Evolutionary conservation across 106 monocot species (phyloP).

Genomic region (Apostasia ramifera): DNA sequence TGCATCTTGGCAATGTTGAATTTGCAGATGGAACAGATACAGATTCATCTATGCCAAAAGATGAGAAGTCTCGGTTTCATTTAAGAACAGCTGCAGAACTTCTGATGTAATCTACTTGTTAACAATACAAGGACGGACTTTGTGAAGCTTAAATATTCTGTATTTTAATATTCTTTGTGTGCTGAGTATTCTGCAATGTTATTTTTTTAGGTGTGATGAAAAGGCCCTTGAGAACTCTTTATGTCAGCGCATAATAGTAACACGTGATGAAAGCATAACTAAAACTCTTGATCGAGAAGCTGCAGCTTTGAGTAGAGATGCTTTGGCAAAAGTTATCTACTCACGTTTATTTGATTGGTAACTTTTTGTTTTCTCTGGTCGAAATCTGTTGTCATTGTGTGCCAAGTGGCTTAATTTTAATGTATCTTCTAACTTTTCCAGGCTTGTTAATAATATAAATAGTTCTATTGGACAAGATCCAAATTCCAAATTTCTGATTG

Average conservation of each 20-base stretch:
- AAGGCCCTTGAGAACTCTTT: slow-evolving; percentile 47
- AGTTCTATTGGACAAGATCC: slow-evolving; percentile 56
- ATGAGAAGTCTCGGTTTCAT: slow-evolving; percentile 50
- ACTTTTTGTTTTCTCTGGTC: slow-evolving; percentile 6
- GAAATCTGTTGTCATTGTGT: neutral
- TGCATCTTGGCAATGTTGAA: slow-evolving; percentile 56
- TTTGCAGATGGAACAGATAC: slow-evolving; percentile 42
- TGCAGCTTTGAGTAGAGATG: slow-evolving; percentile 47
- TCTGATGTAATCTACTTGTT: slow-evolving; percentile 35
- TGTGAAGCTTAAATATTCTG: neutral
- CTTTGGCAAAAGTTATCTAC: slow-evolving; percentile 51
- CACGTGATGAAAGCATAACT: slow-evolving; percentile 48
- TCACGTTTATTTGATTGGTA: slow-evolving; percentile 59
- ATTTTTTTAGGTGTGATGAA: slow-evolving; percentile 36
- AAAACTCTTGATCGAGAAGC: slow-evolving; percentile 38
- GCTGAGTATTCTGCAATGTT: neutral
- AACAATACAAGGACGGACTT: neutral
- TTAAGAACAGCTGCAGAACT: slow-evolving; percentile 50
- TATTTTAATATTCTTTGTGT: neutral
- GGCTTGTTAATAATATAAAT: slow-evolving; percentile 57
- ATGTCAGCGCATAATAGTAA: slow-evolving; percentile 49
- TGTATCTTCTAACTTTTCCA: slow-evolving; percentile 8
- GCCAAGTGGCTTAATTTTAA: neutral
- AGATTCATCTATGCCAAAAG: slow-evolving; percentile 48
- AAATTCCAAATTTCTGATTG: slow-evolving; percentile 36